A percentile compares a stretch with the other conserved stretches of the same genome.
phyloP scores from a whole-genome alignment of 164 flowering plant species.

The Annona squamosa region DNA sequence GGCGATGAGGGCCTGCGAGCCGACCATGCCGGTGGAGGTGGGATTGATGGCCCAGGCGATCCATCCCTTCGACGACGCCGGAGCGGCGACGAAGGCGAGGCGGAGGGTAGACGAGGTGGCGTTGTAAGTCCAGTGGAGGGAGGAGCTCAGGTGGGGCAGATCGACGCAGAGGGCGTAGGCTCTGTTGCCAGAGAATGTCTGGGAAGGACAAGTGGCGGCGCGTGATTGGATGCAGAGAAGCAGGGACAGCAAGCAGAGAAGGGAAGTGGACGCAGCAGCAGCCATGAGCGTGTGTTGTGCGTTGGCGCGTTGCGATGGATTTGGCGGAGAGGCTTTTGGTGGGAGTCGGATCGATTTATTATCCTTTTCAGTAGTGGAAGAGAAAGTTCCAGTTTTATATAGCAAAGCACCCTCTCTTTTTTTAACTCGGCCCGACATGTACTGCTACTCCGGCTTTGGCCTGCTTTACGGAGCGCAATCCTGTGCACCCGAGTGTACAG shows the following conservation, averaged over 20 bases:
- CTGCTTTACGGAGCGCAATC: too few species aligned
- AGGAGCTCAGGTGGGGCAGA: conserved; percentile 35
- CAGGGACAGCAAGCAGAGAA: neutral
- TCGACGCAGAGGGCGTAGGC: conserved; percentile 31
- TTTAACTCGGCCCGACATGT: too few species aligned
- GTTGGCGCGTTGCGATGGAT: neutral
- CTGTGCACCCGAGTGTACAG: too few species aligned
- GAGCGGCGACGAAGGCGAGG: conserved; percentile 41
- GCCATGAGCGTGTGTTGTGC: neutral
- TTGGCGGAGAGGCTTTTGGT: conserved; percentile 2
- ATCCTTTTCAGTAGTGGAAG: conserved; percentile 1
- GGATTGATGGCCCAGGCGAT: conserved; percentile 63
- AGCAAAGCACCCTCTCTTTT: too few species aligned
- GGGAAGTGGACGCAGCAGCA: neutral
- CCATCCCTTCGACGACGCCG: conserved; percentile 38
- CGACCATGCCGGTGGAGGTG: conserved; percentile 32
- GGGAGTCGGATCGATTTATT: neutral
- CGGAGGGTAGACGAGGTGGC: conserved; percentile 27
- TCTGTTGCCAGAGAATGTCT: conserved; percentile 22
- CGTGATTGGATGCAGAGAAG: neutral
- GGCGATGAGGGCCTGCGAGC: conserved; percentile 45
- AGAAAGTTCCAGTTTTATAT: neutral
- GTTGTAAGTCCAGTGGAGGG: conserved; percentile 45
- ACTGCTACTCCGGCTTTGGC: too few species aligned
- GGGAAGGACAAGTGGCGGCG: conserved; percentile 33